A percentile compares a stretch with the other conserved stretches of the same genome.
Conservation (phyloP, 179 eudicot species). For the Gypsophila paniculata region DNA sequence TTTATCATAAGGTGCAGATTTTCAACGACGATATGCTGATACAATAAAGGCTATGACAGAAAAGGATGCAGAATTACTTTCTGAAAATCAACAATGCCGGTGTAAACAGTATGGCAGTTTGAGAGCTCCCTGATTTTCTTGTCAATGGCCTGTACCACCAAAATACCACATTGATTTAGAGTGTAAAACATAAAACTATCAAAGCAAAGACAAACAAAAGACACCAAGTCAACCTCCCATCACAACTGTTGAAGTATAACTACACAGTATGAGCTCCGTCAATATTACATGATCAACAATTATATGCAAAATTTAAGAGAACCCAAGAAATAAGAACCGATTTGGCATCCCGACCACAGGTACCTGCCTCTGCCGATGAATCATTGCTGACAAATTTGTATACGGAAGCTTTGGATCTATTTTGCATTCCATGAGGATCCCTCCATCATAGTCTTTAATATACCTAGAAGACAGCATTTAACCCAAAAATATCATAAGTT, state of each 20-base stretch:
- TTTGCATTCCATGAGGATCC: conserved; percentile 94
- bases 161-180: conserved; percentile 9
- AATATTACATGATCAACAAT: background rate
- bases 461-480: conserved; percentile 41
- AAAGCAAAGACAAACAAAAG: too few relatives aligned
- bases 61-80: conserved; percentile 44
- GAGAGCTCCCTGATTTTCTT: conserved; percentile 92
- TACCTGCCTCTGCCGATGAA: conserved; percentile 91
- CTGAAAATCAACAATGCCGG: conserved; percentile 74
- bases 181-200: background rate
- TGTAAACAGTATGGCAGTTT: conserved; percentile 74
- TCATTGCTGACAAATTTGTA: conserved; percentile 90
- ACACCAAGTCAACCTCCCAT: too few relatives aligned
- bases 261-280: background rate
- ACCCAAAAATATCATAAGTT: background rate
- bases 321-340: background rate
- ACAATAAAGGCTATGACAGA: conserved; percentile 7
- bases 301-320: conserved; percentile 10
- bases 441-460: conserved; percentile 98
- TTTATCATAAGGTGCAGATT: background rate
- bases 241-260: too few relatives aligned
- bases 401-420: conserved; percentile 99
- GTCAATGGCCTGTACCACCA: conserved; percentile 73
- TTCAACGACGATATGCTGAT: background rate
- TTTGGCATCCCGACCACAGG: background rate